These are phyloP conservation scores for Avena atlantica DNA, from an alignment of 176 grass and related monocot genomes.

Conservation along the genomic window DNA sequence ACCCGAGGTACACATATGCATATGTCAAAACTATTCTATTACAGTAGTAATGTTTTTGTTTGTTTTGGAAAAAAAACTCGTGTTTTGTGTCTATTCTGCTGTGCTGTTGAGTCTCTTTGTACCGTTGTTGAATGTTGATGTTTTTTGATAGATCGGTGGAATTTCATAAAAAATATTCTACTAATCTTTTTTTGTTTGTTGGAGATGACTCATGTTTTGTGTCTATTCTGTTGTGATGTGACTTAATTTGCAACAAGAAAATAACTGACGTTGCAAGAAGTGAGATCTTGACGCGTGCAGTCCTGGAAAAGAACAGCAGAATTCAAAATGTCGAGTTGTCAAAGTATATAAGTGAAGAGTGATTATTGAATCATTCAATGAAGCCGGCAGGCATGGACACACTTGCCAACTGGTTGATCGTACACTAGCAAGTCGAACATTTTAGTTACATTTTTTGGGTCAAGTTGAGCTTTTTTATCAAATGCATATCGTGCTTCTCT, in stretches of 20 bases:
- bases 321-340: background rate
- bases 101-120: too few relatives aligned
- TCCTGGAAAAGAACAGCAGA: background rate
- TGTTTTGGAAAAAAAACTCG: too few relatives aligned
- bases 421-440: background rate
- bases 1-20: conserved; percentile 54
- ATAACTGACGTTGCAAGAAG: background rate
- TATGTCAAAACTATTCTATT: too few relatives aligned
- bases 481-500: background rate
- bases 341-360: background rate
- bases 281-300: background rate
- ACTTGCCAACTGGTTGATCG: conserved; percentile 17
- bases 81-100: too few relatives aligned
- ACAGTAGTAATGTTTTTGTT: too few relatives aligned
- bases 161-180: too few relatives aligned
- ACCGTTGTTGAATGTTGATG: too few relatives aligned
- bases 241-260: background rate
- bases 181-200: too few relatives aligned
- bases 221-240: background rate
- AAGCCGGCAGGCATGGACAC: background rate
- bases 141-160: too few relatives aligned
- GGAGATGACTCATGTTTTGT: too few relatives aligned
- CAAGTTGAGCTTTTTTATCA: conserved; percentile 20
- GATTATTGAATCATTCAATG: background rate
- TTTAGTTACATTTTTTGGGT: too few relatives aligned